Conservation (phyloP, 139 green algal genomes). For the Volvox reticuliferus region DNA sequence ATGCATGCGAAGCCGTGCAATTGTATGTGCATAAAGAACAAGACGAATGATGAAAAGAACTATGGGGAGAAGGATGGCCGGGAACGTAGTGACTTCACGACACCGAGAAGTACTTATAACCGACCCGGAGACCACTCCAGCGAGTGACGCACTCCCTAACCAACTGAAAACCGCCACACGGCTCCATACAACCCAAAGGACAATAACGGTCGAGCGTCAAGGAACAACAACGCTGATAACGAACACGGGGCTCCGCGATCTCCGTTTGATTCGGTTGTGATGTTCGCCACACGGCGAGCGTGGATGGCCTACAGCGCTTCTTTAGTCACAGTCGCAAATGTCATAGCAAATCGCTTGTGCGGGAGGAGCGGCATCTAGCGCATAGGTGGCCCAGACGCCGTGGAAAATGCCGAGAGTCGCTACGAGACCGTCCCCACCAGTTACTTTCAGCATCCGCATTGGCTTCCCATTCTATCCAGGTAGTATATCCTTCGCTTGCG, state of each 20-base stretch:
- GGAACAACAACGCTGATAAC: neutral
- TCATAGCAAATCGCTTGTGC: neutral
- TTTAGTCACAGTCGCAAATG: neutral
- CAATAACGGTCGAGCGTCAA: neutral
- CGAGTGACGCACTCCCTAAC: neutral
- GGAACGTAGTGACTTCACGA: neutral
- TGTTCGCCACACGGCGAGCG: too few species aligned
- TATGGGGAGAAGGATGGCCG: too few species aligned
- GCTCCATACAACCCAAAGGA: neutral
- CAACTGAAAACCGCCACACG: neutral
- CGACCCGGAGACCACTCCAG: constrained; percentile 4
- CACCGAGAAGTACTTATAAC: neutral
- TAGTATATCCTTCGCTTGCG: neutral
- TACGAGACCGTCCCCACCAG: neutral
- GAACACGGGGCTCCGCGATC: neutral
- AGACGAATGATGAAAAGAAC: neutral
- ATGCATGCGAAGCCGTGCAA: neutral
- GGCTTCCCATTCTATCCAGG: neutral
- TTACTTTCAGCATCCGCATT: neutral
- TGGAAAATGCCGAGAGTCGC: constrained; percentile 7
- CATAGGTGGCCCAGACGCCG: neutral
- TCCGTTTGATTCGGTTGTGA: constrained; percentile 13
- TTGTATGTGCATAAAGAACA: neutral
- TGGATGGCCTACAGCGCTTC: neutral
- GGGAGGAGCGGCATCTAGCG: too few species aligned